Conservation (phyloP, 805 yeast species). For the Wickerhamomyces mucosus region DNA sequence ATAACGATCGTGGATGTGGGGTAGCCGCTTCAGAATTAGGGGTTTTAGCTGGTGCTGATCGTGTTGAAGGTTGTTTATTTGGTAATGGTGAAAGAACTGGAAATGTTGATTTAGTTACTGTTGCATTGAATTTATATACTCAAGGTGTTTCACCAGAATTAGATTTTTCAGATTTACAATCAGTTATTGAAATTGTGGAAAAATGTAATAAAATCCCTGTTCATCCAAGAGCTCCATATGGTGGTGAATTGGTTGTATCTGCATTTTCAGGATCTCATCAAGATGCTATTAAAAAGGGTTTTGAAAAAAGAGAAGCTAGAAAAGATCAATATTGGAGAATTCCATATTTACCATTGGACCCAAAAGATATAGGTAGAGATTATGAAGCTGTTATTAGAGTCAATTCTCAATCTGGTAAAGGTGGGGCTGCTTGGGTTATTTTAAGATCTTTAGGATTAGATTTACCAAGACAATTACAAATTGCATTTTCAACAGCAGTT, state of each 20-base stretch:
- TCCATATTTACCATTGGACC: constrained; percentile 75
- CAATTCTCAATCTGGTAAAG: constrained; percentile 81
- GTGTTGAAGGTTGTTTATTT: constrained; percentile 76
- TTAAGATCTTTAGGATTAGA: constrained; percentile 64
- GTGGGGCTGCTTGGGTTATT: constrained; percentile 81
- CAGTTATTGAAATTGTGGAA: constrained; percentile 60
- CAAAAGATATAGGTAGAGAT: constrained; percentile 70
- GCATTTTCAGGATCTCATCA: constrained; percentile 73
- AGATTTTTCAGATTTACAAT: constrained; percentile 61
- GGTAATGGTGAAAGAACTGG: constrained; percentile 86
- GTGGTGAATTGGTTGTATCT: constrained; percentile 70
- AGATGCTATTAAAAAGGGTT: constrained; percentile 64
- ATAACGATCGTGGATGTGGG: constrained; percentile 77
- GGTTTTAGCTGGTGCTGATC: constrained; percentile 73
- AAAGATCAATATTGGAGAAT: constrained; percentile 48
- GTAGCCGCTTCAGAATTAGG: constrained; percentile 79
- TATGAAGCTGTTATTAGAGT: constrained; percentile 80
- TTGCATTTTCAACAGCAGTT: constrained; percentile 54
- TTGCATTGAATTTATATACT: constrained; percentile 70
- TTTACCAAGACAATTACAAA: constrained; percentile 63
- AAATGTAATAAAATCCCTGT: constrained; percentile 71
- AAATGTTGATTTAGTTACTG: constrained; percentile 68
- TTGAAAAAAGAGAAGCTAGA: constrained; percentile 42
- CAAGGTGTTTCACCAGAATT: constrained; percentile 66
- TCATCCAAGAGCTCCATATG: constrained; percentile 70